Evolutionary conservation across 2,329 filamentous ascomycete genomes (phyloP).

Genomic region (Fusarium newnesense): DNA sequence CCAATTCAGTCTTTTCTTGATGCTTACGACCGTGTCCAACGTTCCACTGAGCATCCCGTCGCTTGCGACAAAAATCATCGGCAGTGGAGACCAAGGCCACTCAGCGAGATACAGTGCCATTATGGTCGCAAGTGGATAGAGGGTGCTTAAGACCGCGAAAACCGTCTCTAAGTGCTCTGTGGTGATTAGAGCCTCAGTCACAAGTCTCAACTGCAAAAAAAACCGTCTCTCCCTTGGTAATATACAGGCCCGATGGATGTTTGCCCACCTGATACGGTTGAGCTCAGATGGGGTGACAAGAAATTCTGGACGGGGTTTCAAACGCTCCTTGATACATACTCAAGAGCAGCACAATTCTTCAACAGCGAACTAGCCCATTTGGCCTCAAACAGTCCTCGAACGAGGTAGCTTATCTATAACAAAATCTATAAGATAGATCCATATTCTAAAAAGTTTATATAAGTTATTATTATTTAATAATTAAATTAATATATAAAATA

Average conservation of each 20-base stretch:
- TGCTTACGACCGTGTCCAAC: neutral
- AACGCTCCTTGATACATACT: no score
- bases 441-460: no score
- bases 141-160: neutral
- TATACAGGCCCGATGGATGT: no score
- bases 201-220: no score
- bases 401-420: neutral
- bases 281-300: neutral
- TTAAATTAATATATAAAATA: no score
- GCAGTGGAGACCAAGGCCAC: neutral
- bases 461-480: no score
- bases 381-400: neutral
- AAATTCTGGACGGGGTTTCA: neutral
- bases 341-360: neutral
- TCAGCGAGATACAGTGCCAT: neutral
- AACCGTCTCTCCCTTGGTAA: no score
- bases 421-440: no score
- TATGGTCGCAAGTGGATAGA: neutral
- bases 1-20: neutral
- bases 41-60: neutral
- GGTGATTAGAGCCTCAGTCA: no score
- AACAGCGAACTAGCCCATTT: neutral
- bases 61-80: neutral
- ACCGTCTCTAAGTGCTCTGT: no score
- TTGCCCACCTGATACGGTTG: neutral